Evolutionary conservation across 208 protist genomes (phyloP), one percentile per base, ranked within the genome.

Genomic region (Trypanosoma avium): DNA sequence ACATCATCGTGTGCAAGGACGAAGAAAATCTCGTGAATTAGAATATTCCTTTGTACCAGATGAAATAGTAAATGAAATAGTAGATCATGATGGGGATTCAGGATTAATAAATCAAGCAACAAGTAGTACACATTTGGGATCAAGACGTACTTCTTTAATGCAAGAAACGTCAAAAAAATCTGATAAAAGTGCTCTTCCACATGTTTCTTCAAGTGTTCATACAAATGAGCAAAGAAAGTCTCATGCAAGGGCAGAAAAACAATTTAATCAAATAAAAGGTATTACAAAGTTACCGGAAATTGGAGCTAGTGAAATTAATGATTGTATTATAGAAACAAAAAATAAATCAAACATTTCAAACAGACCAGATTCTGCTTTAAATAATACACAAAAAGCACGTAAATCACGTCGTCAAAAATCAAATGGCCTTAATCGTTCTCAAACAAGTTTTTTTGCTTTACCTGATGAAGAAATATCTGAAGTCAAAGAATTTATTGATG

Each of bases 11-110:
- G 15, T 9, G 10, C 19, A 9, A 9, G 49, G 8, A n/a, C 4
- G 17, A 0, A 27, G 33, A 0, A 71, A 30, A 27, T 64, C 56
- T 21, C 54, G 57, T 36, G 53, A 64, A 17, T 43, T 71, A n/a
- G 56, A 71, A n/a, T 71, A 26, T 33, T 71, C 56, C 8, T 64
- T 64, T 24, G 5, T 71, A 53, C 65, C 29, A 3, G 65, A 71
- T 56, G 56, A 62, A 35, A 13, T n/a, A 35, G 3, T 15, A 15
- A 48, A 2, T 33, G 65, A 71, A 57, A 64, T 71, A 48, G 21
- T 22, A 22, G 56, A 71, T 0, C 0, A 0, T 0, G 65, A 71
- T n/a, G 33, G 13, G 3, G 65, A 62, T 33, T 38, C 35, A 22
- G 36, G 22, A 8, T 32, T 52, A 33, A 10, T 55, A 1, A 15